Conservation (phyloP, 495 filamentous ascomycete species). For the Massariosphaeria phaeospora region DNA sequence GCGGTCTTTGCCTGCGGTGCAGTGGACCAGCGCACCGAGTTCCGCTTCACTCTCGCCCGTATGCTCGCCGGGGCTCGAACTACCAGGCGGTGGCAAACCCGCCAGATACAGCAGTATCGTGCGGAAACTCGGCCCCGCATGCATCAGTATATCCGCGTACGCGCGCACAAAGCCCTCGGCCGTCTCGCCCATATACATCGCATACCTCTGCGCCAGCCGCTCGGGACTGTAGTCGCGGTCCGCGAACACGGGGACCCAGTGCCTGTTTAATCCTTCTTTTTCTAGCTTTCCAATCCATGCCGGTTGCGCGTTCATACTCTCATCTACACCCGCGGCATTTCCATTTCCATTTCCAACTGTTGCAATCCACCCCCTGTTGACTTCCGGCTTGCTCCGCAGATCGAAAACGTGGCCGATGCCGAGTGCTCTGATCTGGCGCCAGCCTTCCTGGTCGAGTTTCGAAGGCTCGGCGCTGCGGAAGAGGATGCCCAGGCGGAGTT, state of each 20-base stretch:
- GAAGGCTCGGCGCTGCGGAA: slow-evolving; percentile 39
- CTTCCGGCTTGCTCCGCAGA: slow-evolving; percentile 33
- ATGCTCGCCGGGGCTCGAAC: not conserved
- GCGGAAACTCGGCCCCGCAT: slow-evolving; percentile 31
- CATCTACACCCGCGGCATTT: slow-evolving; percentile 13
- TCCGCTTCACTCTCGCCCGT: slow-evolving; percentile 3
- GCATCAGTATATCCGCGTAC: slow-evolving; percentile 39
- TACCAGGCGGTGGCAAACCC: not conserved
- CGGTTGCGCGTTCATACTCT: slow-evolving; percentile 13
- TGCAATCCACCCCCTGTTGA: slow-evolving; percentile 19
- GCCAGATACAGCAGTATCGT: slow-evolving; percentile 37
- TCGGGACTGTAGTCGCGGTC: slow-evolving; percentile 42
- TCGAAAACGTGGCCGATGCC: slow-evolving; percentile 38
- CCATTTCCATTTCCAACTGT: not conserved
- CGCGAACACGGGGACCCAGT: slow-evolving; percentile 40
- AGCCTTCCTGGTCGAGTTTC: slow-evolving; percentile 28
- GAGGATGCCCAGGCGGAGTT: slow-evolving; percentile 34
- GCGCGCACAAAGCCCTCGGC: slow-evolving; percentile 38
- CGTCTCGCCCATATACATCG: slow-evolving; percentile 36
- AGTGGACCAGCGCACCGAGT: slow-evolving; percentile 38
- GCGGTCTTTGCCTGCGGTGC: slow-evolving; percentile 45
- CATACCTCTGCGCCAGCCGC: slow-evolving; percentile 39
- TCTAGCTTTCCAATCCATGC: slow-evolving; percentile 27
- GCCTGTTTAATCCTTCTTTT: slow-evolving; percentile 23
- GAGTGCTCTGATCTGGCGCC: slow-evolving; percentile 28